Evolutionary conservation across 2,329 filamentous ascomycete genomes (phyloP), one percentile per base, ranked within the genome.

Genomic region (Alternaria viburni): DNA sequence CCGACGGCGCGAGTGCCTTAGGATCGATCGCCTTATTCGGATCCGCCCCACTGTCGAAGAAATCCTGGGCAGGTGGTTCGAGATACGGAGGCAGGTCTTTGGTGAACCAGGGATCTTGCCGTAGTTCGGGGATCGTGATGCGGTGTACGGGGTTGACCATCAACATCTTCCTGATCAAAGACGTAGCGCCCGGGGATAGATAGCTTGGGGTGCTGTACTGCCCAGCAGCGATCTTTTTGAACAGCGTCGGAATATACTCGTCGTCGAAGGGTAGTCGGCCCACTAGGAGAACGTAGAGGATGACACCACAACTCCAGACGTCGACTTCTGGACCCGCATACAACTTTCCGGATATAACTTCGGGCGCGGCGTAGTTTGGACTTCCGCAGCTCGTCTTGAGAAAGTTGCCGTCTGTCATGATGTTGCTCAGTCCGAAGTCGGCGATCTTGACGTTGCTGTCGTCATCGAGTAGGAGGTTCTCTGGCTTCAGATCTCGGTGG

Each of bases 361-460:
- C 96, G 7, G 96, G 96, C 1, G 96, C 96, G 12, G 96, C 96
- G 80, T 99, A 99, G 81, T 99, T 99, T 45, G 96, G 96, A 77
- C 95, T 98, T 57, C 96, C 96, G 75, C 96, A 99, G 79, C 94
- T 98, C 1, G 96, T 99, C 83, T 97, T 98, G 74, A 99, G 88
- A 78, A 99, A 99, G 79, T 99, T 99, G 25, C 96, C 96, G 78
- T 99, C 96, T 0, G 96, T 98, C 96, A 99, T 99, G 82, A 99
- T 99, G 79, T 99, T 99, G 84, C 95, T 98, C 61, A 99, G 86
- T 61, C 96, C 96, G 72, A 99, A 99, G 82, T 99, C 96, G 74
- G 96, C 96, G 83, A 99, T 99, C 84, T 99, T 99, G 82, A 99
- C 95, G 75, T 99, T 97, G 77, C 97, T 90, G 63, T 96, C 91